Conservation (phyloP, 345 rosid genomes). For the Erodium maritimum region DNA sequence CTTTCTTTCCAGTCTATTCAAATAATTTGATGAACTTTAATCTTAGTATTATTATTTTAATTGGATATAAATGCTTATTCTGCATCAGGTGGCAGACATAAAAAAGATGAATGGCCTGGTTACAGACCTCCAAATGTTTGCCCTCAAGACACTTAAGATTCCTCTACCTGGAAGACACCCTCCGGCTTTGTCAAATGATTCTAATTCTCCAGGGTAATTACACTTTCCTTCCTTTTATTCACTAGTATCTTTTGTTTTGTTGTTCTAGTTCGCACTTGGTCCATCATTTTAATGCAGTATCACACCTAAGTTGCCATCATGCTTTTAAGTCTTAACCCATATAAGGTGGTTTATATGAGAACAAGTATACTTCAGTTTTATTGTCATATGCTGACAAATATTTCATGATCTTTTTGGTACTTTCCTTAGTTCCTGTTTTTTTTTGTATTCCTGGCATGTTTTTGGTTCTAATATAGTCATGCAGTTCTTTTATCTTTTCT, state of each 20-base stretch:
- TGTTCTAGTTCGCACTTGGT: background rate
- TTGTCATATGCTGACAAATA: no score
- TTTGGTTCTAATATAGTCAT: no score
- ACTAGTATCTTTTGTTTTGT: background rate
- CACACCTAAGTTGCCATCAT: no score
- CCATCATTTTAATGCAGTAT: no score
- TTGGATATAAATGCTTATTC: background rate
- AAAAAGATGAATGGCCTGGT: constrained; percentile 48
- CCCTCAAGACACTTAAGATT: constrained; percentile 36
- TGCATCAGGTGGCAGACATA: constrained; percentile 43
- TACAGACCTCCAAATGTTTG: constrained; percentile 74
- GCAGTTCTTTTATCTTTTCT: no score
- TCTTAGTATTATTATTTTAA: background rate
- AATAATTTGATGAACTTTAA: background rate
- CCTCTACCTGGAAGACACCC: constrained; percentile 61
- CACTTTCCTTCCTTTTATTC: background rate
- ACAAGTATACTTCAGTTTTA: no score
- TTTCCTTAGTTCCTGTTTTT: no score
- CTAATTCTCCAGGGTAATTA: constrained; percentile 23
- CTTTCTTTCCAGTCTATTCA: background rate
- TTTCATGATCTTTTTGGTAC: no score
- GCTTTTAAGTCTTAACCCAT: no score
- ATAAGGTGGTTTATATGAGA: no score
- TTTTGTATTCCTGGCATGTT: no score
- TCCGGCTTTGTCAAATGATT: constrained; percentile 30